Evolutionary conservation across 805 yeast species (phyloP).

Genomic region (Candida berthetii): DNA sequence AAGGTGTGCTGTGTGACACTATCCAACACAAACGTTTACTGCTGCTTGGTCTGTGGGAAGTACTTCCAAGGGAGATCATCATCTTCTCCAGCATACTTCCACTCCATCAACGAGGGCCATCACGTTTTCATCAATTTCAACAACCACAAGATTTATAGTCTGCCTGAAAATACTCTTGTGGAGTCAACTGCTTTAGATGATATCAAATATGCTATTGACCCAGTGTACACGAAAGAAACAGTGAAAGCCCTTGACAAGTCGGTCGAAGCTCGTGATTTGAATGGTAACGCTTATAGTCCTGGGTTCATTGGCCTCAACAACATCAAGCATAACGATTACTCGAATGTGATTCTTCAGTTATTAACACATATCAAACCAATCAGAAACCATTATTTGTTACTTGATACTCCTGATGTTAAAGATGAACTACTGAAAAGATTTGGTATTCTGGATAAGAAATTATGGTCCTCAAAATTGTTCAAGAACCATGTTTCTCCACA

Average conservation of each 20-base stretch:
- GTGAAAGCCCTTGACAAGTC: slow-evolving; percentile 26
- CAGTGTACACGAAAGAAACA: slow-evolving; percentile 34
- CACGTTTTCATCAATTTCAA: slow-evolving; percentile 55
- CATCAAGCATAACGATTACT: slow-evolving; percentile 42
- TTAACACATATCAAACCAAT: slow-evolving; percentile 47
- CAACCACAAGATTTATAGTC: slow-evolving; percentile 40
- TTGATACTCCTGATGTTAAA: slow-evolving; percentile 8
- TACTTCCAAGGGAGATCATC: slow-evolving; percentile 63
- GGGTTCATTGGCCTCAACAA: slow-evolving; percentile 67
- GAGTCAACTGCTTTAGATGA: slow-evolving; percentile 37
- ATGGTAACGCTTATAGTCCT: slow-evolving; percentile 40
- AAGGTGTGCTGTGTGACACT: slow-evolving; percentile 60
- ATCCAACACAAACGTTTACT: slow-evolving; percentile 55
- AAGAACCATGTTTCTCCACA: slow-evolving; percentile 62
- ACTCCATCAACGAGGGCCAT: slow-evolving; percentile 57
- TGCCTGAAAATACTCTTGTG: slow-evolving; percentile 59
- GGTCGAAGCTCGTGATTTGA: slow-evolving; percentile 32
- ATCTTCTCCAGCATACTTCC: slow-evolving; percentile 62
- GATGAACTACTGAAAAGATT: slow-evolving; percentile 36
- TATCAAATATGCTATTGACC: slow-evolving; percentile 46
- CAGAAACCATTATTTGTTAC: slow-evolving; percentile 38
- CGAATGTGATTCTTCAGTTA: slow-evolving; percentile 51
- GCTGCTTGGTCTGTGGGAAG: slow-evolving; percentile 71
- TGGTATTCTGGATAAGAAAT: slow-evolving; percentile 42
- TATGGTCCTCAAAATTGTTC: slow-evolving; percentile 61